Evolutionary conservation across 1,139 yeast genomes (phyloP).

Genomic region (Ogataea hybrid): DNA sequence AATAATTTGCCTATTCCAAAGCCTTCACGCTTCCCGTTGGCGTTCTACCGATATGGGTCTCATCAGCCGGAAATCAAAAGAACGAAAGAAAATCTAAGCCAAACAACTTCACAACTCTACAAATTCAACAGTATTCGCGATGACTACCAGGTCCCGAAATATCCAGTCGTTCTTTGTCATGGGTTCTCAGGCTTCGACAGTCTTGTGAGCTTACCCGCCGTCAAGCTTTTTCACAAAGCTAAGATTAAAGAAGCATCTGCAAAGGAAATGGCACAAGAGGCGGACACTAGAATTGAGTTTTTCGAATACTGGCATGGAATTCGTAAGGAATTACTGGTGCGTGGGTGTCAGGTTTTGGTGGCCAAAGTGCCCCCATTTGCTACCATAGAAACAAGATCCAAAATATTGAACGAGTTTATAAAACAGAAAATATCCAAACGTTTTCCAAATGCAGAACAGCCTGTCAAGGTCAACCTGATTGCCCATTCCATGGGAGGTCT

Average conservation of each 20-base stretch:
- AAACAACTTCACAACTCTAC: slow-evolving; percentile 7
- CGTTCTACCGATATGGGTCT: too few relatives aligned
- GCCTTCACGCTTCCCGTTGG: too few relatives aligned
- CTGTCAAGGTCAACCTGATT: slow-evolving; percentile 60
- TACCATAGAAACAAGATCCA: slow-evolving; percentile 67
- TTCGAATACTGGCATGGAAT: slow-evolving; percentile 85
- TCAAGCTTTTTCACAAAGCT: slow-evolving; percentile 19
- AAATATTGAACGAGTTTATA: slow-evolving; percentile 52
- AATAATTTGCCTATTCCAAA: too few relatives aligned
- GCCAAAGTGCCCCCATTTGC: slow-evolving; percentile 87
- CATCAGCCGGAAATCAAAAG: slow-evolving; percentile 12
- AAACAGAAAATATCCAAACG: slow-evolving; percentile 35
- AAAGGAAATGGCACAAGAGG: slow-evolving; percentile 17
- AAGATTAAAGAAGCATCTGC: slow-evolving; percentile 17
- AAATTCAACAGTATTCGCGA: slow-evolving; percentile 7
- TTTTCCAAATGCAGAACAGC: slow-evolving; percentile 27
- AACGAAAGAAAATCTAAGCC: slow-evolving; percentile 5
- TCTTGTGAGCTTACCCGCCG: slow-evolving; percentile 48
- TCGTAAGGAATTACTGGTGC: slow-evolving; percentile 51
- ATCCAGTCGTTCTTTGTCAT: slow-evolving; percentile 78
- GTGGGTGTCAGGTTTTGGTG: slow-evolving; percentile 68
- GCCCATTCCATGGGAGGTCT: slow-evolving; percentile 98
- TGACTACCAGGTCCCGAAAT: slow-evolving; percentile 35
- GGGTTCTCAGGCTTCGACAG: slow-evolving; percentile 82
- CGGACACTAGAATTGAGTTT: slow-evolving; percentile 37